These are phyloP conservation scores for Xylaria arbuscula DNA, from an alignment of 2,329 filamentous ascomycete species.

Conservation along the genomic window DNA sequence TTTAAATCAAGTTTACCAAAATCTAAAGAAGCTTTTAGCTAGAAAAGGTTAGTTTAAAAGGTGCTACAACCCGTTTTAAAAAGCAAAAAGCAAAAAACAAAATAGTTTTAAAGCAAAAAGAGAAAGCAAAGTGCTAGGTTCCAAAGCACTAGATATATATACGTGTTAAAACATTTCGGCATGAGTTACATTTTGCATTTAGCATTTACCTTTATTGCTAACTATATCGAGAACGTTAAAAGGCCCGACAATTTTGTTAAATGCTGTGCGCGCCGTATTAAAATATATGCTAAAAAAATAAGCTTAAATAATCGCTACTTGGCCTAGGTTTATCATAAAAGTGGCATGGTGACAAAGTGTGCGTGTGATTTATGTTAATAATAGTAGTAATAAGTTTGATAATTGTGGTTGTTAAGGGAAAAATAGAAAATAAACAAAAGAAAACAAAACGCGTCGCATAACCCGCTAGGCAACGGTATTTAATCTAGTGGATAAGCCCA, in stretches of 20 bases:
- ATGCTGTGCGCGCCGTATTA: conserved; percentile 5
- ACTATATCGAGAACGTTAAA: conserved; percentile 2
- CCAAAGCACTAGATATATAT: conserved; percentile 15
- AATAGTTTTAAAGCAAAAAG: background rate
- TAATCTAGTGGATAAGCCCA: too few relatives aligned
- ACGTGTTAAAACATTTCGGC: conserved; percentile 5
- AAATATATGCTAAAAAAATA: conserved; percentile 18
- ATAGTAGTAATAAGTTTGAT: too few relatives aligned
- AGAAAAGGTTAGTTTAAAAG: conserved; percentile 48
- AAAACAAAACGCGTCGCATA: background rate
- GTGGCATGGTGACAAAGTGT: conserved; percentile 5
- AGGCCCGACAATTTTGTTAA: conserved; percentile 1
- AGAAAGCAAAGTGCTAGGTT: background rate
- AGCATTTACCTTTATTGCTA: conserved; percentile 21
- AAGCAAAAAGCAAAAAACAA: conserved; percentile 23
- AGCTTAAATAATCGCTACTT: conserved; percentile 21
- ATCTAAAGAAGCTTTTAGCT: too few relatives aligned
- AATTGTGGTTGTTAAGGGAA: background rate
- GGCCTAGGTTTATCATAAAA: conserved; percentile 8
- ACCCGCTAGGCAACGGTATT: background rate
- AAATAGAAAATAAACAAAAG: background rate
- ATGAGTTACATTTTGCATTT: conserved; percentile 28
- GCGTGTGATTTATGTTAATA: too few relatives aligned
- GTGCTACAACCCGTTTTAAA: background rate
- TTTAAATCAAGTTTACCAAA: too few relatives aligned